phyloP scores from a whole-genome alignment of 805 yeast species.

The Candida ascalaphidarum region DNA sequence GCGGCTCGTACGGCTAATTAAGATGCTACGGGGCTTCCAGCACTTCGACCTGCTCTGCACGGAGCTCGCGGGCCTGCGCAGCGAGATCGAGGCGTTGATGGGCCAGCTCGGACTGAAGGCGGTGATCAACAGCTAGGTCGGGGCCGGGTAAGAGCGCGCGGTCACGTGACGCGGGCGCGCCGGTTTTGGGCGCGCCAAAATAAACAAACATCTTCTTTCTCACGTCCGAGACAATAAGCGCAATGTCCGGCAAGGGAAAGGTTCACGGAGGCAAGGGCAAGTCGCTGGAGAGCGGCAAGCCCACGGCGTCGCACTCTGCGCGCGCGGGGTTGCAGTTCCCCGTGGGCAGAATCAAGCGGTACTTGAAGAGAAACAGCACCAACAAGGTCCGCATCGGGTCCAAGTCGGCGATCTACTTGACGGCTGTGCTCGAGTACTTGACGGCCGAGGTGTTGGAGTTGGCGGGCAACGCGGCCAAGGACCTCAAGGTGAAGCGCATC shows the following conservation, averaged over 20 bases:
- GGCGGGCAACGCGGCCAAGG: slow-evolving; percentile 25
- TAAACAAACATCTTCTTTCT: too few species aligned
- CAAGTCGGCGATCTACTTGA: slow-evolving; percentile 59
- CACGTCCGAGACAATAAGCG: slow-evolving; percentile 1
- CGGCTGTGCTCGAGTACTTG: slow-evolving; percentile 22
- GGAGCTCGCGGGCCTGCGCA: slow-evolving; percentile 47
- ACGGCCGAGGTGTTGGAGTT: slow-evolving; percentile 24
- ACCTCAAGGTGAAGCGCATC: slow-evolving; percentile 24
- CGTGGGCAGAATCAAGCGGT: slow-evolving; percentile 97
- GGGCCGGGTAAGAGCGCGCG: not conserved
- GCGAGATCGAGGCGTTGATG: slow-evolving; percentile 44
- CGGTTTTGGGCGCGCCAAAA: too few species aligned
- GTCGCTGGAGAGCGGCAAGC: slow-evolving; percentile 63
- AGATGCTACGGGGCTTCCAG: slow-evolving; percentile 42
- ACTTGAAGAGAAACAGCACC: slow-evolving; percentile 78
- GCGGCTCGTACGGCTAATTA: slow-evolving; percentile 30
- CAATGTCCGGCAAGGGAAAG: slow-evolving; percentile 84
- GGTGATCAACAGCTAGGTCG: slow-evolving; percentile 20
- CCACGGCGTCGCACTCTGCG: slow-evolving; percentile 82
- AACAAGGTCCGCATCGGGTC: slow-evolving; percentile 75
- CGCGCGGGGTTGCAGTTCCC: slow-evolving; percentile 96
- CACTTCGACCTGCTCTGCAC: slow-evolving; percentile 66
- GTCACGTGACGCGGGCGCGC: too few species aligned
- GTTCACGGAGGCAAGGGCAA: slow-evolving; percentile 96
- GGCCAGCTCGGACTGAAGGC: slow-evolving; percentile 27